These are phyloP conservation scores for Alternaria atra DNA, from an alignment of 2,329 filamentous ascomycete genomes.

Conservation along the genomic window DNA sequence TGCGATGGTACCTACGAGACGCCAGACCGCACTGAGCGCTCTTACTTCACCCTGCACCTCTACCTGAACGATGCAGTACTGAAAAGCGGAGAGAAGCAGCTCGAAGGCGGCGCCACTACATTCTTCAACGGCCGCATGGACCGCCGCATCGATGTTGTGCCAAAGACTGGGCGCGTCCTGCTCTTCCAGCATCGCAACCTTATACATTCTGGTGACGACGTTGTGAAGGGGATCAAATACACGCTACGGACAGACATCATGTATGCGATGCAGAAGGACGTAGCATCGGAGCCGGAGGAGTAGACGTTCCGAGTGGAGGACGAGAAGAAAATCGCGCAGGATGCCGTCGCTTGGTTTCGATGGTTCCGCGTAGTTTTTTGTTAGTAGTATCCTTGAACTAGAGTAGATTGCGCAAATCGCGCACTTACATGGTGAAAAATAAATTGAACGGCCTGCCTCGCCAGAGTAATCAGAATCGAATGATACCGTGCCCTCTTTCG, in stretches of 20 bases:
- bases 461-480: slow-evolving; percentile 95
- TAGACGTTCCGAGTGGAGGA: background rate
- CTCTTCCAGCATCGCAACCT: slow-evolving; percentile 65
- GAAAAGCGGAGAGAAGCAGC: slow-evolving; percentile 40
- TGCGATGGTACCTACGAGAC: slow-evolving; percentile 72
- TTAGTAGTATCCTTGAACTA: slow-evolving; percentile 55
- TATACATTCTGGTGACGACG: slow-evolving; percentile 65
- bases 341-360: background rate
- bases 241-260: slow-evolving; percentile 66
- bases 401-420: background rate
- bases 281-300: background rate
- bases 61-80: slow-evolving; percentile 60
- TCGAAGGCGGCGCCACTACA: slow-evolving; percentile 65
- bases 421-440: slow-evolving; percentile 62
- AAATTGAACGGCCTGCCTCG: slow-evolving; percentile 76
- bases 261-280: slow-evolving; percentile 52
- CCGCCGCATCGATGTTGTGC: slow-evolving; percentile 55
- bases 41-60: slow-evolving; percentile 65
- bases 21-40: slow-evolving; percentile 60
- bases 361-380: slow-evolving; percentile 4
- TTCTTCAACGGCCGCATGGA: slow-evolving; percentile 54
- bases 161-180: slow-evolving; percentile 62
- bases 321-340: background rate
- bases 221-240: slow-evolving; percentile 62
- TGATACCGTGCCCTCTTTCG: slow-evolving; percentile 65